Conservation (phyloP, 176 grass and related monocot genomes). For the Guadua angustifolia region DNA sequence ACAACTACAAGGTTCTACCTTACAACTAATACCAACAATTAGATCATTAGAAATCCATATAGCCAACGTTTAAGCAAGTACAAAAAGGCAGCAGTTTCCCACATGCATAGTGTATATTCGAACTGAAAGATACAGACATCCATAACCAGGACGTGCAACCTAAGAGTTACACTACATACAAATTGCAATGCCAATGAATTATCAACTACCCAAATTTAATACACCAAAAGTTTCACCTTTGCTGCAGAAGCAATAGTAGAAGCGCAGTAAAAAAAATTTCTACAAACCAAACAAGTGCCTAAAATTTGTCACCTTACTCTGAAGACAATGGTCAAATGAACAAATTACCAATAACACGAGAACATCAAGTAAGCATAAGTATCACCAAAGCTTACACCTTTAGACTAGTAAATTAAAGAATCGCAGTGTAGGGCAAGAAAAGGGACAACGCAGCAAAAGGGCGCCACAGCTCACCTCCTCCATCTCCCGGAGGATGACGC, state of each 20-base stretch:
- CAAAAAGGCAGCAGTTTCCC: background rate
- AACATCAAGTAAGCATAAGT: slow-evolving; percentile 15
- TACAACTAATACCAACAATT: slow-evolving; percentile 15
- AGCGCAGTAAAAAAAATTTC: background rate
- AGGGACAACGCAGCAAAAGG: background rate
- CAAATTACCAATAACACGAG: slow-evolving; percentile 2
- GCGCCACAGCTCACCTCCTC: slow-evolving; percentile 71
- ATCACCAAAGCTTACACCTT: background rate
- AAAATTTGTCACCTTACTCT: slow-evolving; percentile 15
- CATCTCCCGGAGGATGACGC: slow-evolving; percentile 98
- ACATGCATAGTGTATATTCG: background rate
- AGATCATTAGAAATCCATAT: background rate
- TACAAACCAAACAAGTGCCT: background rate
- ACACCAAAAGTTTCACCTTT: background rate
- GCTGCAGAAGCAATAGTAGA: background rate
- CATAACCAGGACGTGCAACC: background rate
- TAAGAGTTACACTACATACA: slow-evolving; percentile 1
- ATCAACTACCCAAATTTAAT: background rate
- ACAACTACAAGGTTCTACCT: slow-evolving; percentile 8
- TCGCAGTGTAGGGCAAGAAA: background rate
- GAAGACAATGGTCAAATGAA: background rate
- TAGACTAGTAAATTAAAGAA: slow-evolving; percentile 11
- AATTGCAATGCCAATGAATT: background rate
- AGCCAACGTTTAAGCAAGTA: background rate
- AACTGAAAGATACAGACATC: background rate